Evolutionary conservation across 1,284 basidiomycete genomes (phyloP).

Genomic region (Ceratobasidium sp.): DNA sequence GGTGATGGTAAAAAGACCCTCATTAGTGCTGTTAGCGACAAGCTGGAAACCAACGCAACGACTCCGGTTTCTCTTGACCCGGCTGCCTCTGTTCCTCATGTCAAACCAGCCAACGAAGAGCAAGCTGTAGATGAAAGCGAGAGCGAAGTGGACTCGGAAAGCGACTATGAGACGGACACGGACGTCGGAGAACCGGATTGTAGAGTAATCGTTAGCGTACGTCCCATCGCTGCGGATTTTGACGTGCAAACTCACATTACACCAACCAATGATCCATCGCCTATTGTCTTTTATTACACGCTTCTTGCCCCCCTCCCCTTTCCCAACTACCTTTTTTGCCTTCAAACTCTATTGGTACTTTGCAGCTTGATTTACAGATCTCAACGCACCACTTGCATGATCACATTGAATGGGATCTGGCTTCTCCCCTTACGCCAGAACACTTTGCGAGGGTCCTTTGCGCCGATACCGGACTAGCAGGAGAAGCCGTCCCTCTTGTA

Average conservation of each 20-base stretch:
- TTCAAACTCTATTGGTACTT: background rate
- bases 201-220: conserved; percentile 87
- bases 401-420: conserved; percentile 98
- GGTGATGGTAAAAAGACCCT: conserved; percentile 6
- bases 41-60: background rate
- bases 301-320: background rate
- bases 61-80: conserved; percentile 2
- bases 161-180: conserved; percentile 52
- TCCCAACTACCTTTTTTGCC: too few relatives aligned
- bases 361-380: conserved; percentile 97
- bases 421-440: conserved; percentile 91
- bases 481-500: conserved; percentile 88
- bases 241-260: background rate
- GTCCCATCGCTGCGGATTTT: conserved; percentile 52
- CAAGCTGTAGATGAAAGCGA: conserved; percentile 46
- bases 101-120: conserved; percentile 32
- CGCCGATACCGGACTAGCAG: conserved; percentile 85
- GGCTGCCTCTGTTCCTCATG: background rate
- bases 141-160: conserved; percentile 47
- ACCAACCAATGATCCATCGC: background rate
- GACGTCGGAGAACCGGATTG: conserved; percentile 81
- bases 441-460: conserved; percentile 84
- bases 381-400: conserved; percentile 90
- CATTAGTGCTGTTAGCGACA: background rate
- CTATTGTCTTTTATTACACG: background rate